Base-by-base conservation (phyloP, 345 rosid species). In the Salix viminalis region DNA sequence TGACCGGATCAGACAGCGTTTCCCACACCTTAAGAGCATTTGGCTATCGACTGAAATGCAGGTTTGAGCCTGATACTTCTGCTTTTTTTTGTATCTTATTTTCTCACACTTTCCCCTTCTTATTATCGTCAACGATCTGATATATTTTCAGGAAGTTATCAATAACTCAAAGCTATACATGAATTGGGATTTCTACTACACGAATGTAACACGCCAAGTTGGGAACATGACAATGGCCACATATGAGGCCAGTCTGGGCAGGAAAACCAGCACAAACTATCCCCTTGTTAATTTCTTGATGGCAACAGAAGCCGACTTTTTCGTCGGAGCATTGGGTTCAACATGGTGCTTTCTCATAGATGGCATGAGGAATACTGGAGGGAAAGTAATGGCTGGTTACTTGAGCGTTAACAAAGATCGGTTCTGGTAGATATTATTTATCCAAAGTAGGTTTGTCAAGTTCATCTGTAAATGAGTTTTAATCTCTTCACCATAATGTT, bases 21-120 rank as follows among this genome's bases (percentile, higher is more conserved):
- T 93, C 75, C 98, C 96, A 0, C 85, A 96, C 65, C 91, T 93
- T 2, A 85, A 79, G 26, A 89, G 80, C 83, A 84, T 92, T 52
- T 96, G 99, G 99, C 89, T 96, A 11, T 96, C 99, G 21, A 92
- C 95, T 0, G 98, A 96, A 83, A 96, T 96, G 99, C 91, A 90
- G 92, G 95, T 89, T 24, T 65, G 79, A 9, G 36, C 37, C 16
- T 5, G 23, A 24, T 41, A 8, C 39, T 23, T 32, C 2, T 4
- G 7, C 21, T 5, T 32, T 26, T 26, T 5, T 67, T 4, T 21
- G 2, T 21, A 21, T 7, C 2, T 28, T 15, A 10, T 67, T 19
- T 36, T 3, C 69, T 15, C 28, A 8, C 50, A 2, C 39, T 16
- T 21, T 28, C 36, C 13, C 76, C 42, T 42, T 74, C 46, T 54